Conservation (phyloP, 2,329 filamentous ascomycete genomes). For the Microdochium trichocladiopsis region DNA sequence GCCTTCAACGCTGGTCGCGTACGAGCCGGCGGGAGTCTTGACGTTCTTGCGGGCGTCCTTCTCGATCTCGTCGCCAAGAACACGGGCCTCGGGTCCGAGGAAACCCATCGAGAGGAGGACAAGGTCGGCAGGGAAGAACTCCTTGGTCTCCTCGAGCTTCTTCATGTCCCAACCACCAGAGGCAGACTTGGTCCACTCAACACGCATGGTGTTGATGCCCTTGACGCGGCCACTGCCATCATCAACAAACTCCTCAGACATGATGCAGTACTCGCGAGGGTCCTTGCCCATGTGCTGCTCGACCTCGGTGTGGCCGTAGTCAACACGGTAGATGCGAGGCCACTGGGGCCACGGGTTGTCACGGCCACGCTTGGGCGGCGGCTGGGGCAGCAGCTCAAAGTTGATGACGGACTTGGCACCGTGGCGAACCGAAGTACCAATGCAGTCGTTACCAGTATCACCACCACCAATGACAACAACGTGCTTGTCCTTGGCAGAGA, state of each 20-base stretch:
- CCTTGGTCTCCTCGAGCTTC: constrained; percentile 85
- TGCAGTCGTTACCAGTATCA: constrained; percentile 97
- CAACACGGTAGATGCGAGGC: constrained; percentile 96
- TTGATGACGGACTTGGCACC: constrained; percentile 94
- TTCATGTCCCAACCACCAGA: constrained; percentile 98
- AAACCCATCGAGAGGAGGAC: constrained; percentile 97
- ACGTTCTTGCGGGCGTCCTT: constrained; percentile 92
- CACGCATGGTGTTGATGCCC: constrained; percentile 91
- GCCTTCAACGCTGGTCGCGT: constrained; percentile 79
- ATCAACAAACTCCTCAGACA: constrained; percentile 94
- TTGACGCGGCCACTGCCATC: constrained; percentile 83
- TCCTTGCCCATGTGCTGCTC: constrained; percentile 95
- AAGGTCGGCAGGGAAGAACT: constrained; percentile 94
- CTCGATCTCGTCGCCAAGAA: constrained; percentile 82
- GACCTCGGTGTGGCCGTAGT: constrained; percentile 94
- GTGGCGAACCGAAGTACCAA: constrained; percentile 91
- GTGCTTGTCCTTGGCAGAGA: constrained; percentile 91
- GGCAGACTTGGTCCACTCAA: constrained; percentile 90
- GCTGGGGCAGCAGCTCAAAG: constrained; percentile 92
- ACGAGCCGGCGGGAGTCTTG: constrained; percentile 84
- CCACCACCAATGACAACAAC: constrained; percentile 96
- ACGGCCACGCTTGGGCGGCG: constrained; percentile 78
- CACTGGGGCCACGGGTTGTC: constrained; percentile 99
- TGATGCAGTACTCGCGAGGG: constrained; percentile 94
- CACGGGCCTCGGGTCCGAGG: constrained; percentile 83